A percentile compares a stretch with the other conserved stretches of the same genome.
Evolutionary conservation across 2,329 filamentous ascomycete genomes (phyloP).

Genomic region (Cercospora citrullina): DNA sequence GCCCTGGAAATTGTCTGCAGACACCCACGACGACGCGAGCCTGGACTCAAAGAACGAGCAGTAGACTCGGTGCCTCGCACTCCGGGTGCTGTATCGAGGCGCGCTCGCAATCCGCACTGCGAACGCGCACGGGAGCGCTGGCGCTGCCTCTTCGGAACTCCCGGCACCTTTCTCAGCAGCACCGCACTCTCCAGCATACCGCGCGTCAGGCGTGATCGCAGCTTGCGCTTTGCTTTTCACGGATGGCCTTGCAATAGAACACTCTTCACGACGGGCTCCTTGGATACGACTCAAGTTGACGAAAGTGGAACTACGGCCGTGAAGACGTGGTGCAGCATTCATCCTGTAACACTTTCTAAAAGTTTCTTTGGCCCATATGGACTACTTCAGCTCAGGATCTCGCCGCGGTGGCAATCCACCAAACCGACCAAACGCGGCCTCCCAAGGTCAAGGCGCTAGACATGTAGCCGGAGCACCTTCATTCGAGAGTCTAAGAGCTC

Average conservation of each 20-base stretch:
- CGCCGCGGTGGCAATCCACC: constrained; percentile 23
- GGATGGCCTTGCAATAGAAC: background rate
- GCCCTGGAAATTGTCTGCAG: background rate
- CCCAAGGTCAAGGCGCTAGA: constrained; percentile 24
- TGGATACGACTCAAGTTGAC: background rate
- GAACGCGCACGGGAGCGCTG: background rate
- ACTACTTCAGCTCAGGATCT: constrained; percentile 32
- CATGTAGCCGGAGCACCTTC: constrained; percentile 28
- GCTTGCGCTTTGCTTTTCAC: background rate
- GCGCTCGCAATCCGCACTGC: background rate
- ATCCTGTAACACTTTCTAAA: background rate
- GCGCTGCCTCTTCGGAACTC: background rate
- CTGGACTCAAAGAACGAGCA: background rate
- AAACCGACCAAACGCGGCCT: constrained; percentile 22
- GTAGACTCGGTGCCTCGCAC: background rate
- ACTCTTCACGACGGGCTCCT: background rate
- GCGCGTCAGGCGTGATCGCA: background rate
- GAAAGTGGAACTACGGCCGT: background rate
- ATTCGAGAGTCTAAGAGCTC: constrained; percentile 35
- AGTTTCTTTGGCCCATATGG: constrained; percentile 21
- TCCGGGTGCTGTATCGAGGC: background rate
- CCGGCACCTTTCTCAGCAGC: background rate
- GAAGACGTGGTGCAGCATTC: background rate
- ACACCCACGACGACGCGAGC: background rate
- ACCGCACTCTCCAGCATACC: background rate